phyloP scores from a whole-genome alignment of 108 stramenopile genomes.

The Nitzschia sp. region DNA sequence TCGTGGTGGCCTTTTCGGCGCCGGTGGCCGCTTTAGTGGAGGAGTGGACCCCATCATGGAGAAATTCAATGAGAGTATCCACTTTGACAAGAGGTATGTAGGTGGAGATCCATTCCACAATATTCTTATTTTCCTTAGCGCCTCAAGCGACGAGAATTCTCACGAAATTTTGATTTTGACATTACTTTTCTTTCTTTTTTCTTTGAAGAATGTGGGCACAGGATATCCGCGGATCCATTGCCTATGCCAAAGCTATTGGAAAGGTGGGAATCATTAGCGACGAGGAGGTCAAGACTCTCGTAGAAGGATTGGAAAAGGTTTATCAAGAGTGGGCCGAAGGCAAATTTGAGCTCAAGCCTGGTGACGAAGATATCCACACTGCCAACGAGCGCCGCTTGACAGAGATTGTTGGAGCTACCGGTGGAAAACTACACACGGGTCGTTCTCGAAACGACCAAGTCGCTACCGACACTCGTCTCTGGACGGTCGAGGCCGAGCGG shows the following conservation, averaged over 20 bases:
- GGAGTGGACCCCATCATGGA: conserved; percentile 99
- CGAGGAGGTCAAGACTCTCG: conserved; percentile 73
- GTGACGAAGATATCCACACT: conserved; percentile 99
- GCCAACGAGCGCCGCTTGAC: conserved; percentile 98
- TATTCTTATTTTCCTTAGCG: no score
- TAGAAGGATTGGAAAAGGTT: conserved; percentile 83
- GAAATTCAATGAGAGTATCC: conserved; percentile 96
- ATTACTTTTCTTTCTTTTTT: not conserved
- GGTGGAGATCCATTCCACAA: no score
- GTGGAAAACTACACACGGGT: conserved; percentile 98
- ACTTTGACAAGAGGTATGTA: conserved; percentile 88
- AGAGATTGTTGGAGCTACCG: conserved; percentile 92
- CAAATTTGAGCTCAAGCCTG: conserved; percentile 83
- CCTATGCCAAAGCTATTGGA: conserved; percentile 93
- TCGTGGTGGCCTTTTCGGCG: conserved; percentile 91
- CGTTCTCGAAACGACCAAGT: conserved; percentile 97
- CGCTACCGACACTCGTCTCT: conserved; percentile 96
- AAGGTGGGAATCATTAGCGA: conserved; percentile 88
- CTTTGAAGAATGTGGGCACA: conserved; percentile 92
- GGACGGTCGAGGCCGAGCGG: conserved; percentile 86
- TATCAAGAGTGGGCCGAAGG: conserved; percentile 90
- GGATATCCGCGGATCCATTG: conserved; percentile 93
- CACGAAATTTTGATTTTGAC: not conserved
- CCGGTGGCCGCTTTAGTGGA: conserved; percentile 96
- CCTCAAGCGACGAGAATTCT: not conserved